Percentiles rank a stretch among this genome's conserved stretches.
phyloP scores from a whole-genome alignment of 202 grass and related monocot genomes.

The Schoenoplectus triqueter region DNA sequence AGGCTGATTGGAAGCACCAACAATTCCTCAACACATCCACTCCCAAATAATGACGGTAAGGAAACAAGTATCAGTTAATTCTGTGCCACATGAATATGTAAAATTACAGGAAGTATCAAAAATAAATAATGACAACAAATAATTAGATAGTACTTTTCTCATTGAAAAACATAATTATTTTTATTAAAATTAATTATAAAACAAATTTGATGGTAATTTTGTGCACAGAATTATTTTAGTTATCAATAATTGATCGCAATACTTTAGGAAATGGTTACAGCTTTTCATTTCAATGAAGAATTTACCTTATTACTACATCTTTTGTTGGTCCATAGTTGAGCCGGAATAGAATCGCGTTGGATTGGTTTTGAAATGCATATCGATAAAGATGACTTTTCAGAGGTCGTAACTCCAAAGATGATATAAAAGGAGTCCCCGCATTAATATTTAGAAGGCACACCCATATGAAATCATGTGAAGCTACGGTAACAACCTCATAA shows the following conservation, averaged over 20 bases:
- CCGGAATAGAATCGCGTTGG: slow-evolving; percentile 26
- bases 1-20: background rate
- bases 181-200: background rate
- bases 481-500: slow-evolving; percentile 31
- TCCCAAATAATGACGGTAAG: background rate
- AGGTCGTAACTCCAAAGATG: slow-evolving; percentile 42
- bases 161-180: background rate
- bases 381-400: slow-evolving; percentile 9
- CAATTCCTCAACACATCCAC: background rate
- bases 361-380: background rate
- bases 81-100: background rate
- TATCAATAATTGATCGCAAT: background rate
- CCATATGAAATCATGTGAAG: slow-evolving; percentile 20
- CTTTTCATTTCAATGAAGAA: background rate
- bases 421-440: slow-evolving; percentile 42
- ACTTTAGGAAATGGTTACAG: background rate
- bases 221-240: background rate
- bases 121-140: background rate
- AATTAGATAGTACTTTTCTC: background rate
- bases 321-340: slow-evolving; percentile 38
- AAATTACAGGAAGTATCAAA: background rate
- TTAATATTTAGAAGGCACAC: slow-evolving; percentile 38
- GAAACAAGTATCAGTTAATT: background rate
- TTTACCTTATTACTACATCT: slow-evolving; percentile 19
- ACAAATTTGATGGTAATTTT: background rate